Evolutionary conservation across 106 monocot genomes (phyloP), one percentile per base, ranked within the genome.

Genomic region (Acorus calamus): DNA sequence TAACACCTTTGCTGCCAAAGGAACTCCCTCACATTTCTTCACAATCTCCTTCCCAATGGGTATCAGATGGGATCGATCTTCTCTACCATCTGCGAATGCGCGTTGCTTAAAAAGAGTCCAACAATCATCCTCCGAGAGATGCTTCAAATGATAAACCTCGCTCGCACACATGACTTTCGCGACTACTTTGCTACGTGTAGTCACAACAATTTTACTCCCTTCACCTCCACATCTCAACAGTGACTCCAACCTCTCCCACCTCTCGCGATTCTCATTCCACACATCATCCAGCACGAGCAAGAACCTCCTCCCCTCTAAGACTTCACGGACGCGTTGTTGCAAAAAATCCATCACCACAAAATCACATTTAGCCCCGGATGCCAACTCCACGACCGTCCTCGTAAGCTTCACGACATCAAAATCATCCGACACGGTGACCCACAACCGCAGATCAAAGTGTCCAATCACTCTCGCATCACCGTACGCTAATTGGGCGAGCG

Each of bases 261-360:
- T 73, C 12, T 60, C 59, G 8, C 46, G 28, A 47, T 60, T 54
- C 42, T 76, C 72, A 41, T 46, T 74, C 82, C 78, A 83, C 0
- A 78, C 68, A 52, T 83, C 78, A 71, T 83, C 82, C 13, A 82
- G 28, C 8, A 81, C 65, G 14, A 81, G 73, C 42, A 81, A 59
- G 42, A 66, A 77, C 46, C 53, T 57, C 44, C 56, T 71, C 2
- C 43, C 49, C 11, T 6, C 4, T 1, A 73, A 44, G 9, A 12
- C 3, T n/a, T 56, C 8, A 2, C 28, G 2, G 9, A 76, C 57
- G 5, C 6, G 3, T 5, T 7, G 44, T 48, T 59, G 66, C 28
- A 67, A 42, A 43, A 42, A 47, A 8, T 66, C 64, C 60, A 62
- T 64, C 53, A 8, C 54, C n/a, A 7, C 9, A 9, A 42, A 6